Base-by-base conservation (phyloP, 768 basidiomycete species). In the Nidula microcarpa region DNA sequence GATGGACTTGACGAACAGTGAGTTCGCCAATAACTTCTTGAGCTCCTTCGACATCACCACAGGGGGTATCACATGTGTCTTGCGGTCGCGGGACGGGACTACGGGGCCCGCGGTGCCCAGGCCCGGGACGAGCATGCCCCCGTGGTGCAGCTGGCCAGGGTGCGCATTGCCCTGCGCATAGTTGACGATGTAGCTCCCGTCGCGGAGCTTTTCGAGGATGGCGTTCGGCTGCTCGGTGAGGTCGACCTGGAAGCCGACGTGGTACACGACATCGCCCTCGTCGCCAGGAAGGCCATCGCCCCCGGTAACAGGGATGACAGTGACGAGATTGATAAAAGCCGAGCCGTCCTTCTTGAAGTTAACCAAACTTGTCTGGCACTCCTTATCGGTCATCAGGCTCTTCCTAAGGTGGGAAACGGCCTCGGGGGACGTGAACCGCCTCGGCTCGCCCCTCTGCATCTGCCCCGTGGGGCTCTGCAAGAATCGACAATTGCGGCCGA, bases 181-280 rank as follows among this genome's bases (percentile, higher is more conserved):
- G 64, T 91, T 82, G 63, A 84, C 79, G 53, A 84, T 70, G 68
- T 93, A 93, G 34, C 79, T 83, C 14, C 94, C 94, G 59, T 91
- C 85, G 16, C 79, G 71, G 50, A 94, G 77, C 65, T 86, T 91
- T 58, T 88, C 80, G 50, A 94, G 71, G 55, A 97, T 94, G 2
- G 82, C 82, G 58, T 84, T 84, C 2, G 93, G 94, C 70, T 95
- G 93, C 61, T 88, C 84, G 14, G 85, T 85, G 47, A 99, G 75
- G 68, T 98, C 93, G 52, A 97, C 89, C 70, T 99, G 94, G 76
- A 99, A 98, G 0, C 97, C 97, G 49, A 99, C 87, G 61, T 91
- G 88, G 65, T 89, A 96, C 7, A 83, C 85, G 39, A 91, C 78
- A 44, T 95, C 87, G 51, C 84, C 82, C 36, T 77, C 77, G 57